Conservation (phyloP, 257 asterid species). For the Primulina tabacum region DNA sequence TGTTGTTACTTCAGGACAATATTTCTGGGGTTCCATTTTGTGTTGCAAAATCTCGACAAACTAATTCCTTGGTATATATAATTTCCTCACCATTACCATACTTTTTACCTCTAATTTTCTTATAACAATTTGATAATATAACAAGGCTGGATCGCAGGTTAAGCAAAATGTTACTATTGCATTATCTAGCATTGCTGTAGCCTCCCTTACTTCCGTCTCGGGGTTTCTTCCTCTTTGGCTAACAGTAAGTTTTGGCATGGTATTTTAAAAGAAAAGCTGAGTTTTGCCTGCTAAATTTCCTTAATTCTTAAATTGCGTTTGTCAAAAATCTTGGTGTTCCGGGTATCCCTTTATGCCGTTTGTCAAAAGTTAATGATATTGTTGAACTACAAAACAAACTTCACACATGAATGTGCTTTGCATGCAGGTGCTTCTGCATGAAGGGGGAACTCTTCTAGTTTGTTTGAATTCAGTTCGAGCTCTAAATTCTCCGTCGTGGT, state of each 20-base stretch:
- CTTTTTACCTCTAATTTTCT: background rate
- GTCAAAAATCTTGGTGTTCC: too few relatives aligned
- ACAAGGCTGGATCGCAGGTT: conserved; percentile 42
- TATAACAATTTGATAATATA: conserved; percentile 7
- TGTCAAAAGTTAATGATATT: too few relatives aligned
- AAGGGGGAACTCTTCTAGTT: conserved; percentile 93
- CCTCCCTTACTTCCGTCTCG: conserved; percentile 88
- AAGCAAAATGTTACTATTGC: conserved; percentile 94
- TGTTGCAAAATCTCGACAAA: conserved; percentile 83
- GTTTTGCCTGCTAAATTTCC: background rate
- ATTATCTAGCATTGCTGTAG: conserved; percentile 77
- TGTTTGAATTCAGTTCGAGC: conserved; percentile 94
- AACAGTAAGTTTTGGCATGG: conserved; percentile 47
- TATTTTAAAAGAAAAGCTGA: background rate
- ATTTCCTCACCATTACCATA: conserved; percentile 1
- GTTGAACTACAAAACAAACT: background rate
- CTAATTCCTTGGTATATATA: conserved; percentile 73
- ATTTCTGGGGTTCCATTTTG: conserved; percentile 88
- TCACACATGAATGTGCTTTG: background rate
- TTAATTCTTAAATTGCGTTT: too few relatives aligned
- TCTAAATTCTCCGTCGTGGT: conserved; percentile 74
- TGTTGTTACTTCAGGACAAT: conserved; percentile 89
- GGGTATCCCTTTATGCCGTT: too few relatives aligned
- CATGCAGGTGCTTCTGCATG: conserved; percentile 85
- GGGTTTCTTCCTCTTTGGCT: conserved; percentile 94